Evolutionary conservation across 352 stramenopile genomes (phyloP).

Genomic region (Blastocystis sp.): DNA sequence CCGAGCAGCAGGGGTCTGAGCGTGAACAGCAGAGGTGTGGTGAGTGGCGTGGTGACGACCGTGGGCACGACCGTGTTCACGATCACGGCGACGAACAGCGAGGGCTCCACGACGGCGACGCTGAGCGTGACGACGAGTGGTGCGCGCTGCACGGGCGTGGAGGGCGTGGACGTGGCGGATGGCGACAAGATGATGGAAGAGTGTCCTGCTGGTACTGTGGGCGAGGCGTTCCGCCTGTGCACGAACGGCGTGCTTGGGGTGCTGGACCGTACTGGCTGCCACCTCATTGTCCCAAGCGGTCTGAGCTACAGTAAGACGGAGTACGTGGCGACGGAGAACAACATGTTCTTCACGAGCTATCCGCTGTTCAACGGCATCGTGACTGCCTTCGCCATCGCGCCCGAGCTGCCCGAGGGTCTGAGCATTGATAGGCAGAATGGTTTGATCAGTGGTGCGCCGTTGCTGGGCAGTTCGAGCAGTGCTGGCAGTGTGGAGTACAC

Average conservation of each 20-base stretch:
- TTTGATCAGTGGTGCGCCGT: conserved; percentile 23
- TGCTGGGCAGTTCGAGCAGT: not conserved
- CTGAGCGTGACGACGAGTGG: not conserved
- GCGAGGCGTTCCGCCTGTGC: not conserved
- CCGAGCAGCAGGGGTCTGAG: too few relatives aligned
- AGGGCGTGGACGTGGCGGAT: conserved; percentile 20
- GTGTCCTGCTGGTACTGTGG: conserved; percentile 34
- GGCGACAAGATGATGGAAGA: not conserved
- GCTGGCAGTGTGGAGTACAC: not conserved
- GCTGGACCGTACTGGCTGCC: not conserved
- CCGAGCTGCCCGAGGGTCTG: too few relatives aligned
- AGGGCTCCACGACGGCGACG: too few relatives aligned
- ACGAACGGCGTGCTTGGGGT: not conserved
- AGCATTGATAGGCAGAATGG: not conserved
- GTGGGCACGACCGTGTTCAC: not conserved
- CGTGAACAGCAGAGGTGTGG: not conserved
- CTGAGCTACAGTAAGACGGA: not conserved
- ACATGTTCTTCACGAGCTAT: not conserved
- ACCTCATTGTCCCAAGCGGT: not conserved
- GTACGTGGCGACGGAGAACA: not conserved
- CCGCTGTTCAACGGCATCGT: not conserved
- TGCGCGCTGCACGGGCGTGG: conserved; percentile 14
- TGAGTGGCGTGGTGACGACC: not conserved
- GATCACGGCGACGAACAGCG: too few relatives aligned
- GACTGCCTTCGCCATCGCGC: too few relatives aligned